phyloP scores from a whole-genome alignment of 2,329 filamentous ascomycete genomes.

The Zelopaecilomyces penicillatus region DNA sequence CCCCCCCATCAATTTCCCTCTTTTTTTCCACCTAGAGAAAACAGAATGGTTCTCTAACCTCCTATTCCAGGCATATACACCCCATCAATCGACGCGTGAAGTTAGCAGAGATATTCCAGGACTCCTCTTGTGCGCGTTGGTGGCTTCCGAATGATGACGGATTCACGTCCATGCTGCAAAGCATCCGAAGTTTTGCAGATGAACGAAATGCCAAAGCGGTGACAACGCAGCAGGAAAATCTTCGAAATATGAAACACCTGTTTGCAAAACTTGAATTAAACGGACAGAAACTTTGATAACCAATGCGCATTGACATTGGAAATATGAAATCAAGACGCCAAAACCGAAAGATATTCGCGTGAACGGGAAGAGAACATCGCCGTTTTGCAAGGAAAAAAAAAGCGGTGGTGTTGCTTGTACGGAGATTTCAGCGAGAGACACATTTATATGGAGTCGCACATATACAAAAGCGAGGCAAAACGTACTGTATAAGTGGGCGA shows the following conservation, averaged over 20 bases:
- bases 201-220: conserved; percentile 58
- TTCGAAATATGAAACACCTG: conserved; percentile 67
- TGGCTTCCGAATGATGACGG: conserved; percentile 82
- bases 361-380: too few relatives aligned
- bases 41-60: background rate
- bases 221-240: conserved; percentile 52
- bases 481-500: too few relatives aligned
- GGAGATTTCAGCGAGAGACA: too few relatives aligned
- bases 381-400: too few relatives aligned
- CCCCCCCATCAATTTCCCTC: background rate
- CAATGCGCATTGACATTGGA: too few relatives aligned
- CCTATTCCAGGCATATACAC: conserved; percentile 64
- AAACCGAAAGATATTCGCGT: too few relatives aligned
- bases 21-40: conserved; percentile 3
- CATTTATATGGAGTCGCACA: too few relatives aligned
- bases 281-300: background rate
- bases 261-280: conserved; percentile 50
- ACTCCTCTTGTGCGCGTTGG: conserved; percentile 66
- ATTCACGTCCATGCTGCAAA: conserved; percentile 64
- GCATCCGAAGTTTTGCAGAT: conserved; percentile 71
- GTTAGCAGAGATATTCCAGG: conserved; percentile 68
- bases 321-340: too few relatives aligned
- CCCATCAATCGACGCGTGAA: conserved; percentile 63
- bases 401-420: too few relatives aligned
- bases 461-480: too few relatives aligned